phyloP scores from a whole-genome alignment of 257 asterid genomes.

The Penstemon newberryi region DNA sequence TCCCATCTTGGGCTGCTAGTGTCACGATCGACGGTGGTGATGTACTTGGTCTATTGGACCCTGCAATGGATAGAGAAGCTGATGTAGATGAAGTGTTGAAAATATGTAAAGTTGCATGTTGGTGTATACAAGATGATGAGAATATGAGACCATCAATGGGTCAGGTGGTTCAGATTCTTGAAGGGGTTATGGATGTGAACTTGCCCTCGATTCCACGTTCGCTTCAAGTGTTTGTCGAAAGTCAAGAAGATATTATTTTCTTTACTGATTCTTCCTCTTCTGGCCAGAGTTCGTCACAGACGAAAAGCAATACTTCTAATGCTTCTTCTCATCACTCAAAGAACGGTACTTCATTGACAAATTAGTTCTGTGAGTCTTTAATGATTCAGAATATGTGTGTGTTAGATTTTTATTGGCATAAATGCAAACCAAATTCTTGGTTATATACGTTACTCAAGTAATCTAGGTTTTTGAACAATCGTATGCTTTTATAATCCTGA shows the following conservation, averaged over 20 bases:
- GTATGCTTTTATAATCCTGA: no score
- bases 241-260: slow-evolving; percentile 53
- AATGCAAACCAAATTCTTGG: no score
- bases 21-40: slow-evolving; percentile 37
- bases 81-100: slow-evolving; percentile 44
- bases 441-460: no score
- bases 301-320: slow-evolving; percentile 38
- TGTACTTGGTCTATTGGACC: slow-evolving; percentile 39
- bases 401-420: no score
- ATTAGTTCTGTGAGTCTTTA: no score
- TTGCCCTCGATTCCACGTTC: slow-evolving; percentile 49
- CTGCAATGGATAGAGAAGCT: slow-evolving; percentile 25
- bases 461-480: no score
- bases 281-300: slow-evolving; percentile 34
- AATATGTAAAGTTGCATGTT: slow-evolving; percentile 41
- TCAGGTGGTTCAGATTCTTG: slow-evolving; percentile 48
- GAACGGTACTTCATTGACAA: no score
- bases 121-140: slow-evolving; percentile 58
- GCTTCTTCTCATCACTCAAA: slow-evolving; percentile 20
- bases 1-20: slow-evolving; percentile 38
- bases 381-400: no score
- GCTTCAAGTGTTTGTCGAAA: slow-evolving; percentile 46
- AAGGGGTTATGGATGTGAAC: slow-evolving; percentile 44
- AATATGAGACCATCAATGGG: slow-evolving; percentile 48
- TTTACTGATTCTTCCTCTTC: slow-evolving; percentile 47